These are phyloP conservation scores for Beauveria asiatica DNA, from an alignment of 2,329 filamentous ascomycete genomes.

Conservation along the genomic window DNA sequence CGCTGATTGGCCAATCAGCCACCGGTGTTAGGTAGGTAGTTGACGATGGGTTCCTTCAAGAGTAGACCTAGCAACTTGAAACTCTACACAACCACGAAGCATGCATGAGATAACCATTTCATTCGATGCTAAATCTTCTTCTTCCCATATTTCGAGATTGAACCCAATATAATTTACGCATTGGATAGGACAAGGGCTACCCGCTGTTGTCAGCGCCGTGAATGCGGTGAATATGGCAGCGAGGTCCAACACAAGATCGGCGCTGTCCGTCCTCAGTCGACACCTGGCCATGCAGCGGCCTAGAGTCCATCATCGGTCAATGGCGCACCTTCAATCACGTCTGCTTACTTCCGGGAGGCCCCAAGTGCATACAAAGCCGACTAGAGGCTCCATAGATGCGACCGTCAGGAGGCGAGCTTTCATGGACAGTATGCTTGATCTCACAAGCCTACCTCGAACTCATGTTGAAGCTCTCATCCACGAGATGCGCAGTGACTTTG, in stretches of 20 bases:
- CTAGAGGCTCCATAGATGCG: neutral
- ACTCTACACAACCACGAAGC: neutral
- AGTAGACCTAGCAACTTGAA: neutral
- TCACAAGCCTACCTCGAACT: neutral
- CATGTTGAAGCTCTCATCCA: neutral
- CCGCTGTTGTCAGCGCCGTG: too few relatives aligned
- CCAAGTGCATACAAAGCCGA: neutral
- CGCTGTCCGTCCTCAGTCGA: neutral
- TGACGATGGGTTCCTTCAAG: too few relatives aligned
- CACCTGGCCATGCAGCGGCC: neutral
- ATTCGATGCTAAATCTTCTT: neutral
- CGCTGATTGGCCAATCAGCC: constrained; percentile 3
- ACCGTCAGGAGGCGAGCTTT: neutral
- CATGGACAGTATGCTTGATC: neutral
- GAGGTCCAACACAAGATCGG: neutral
- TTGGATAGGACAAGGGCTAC: neutral
- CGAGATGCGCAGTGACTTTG: neutral
- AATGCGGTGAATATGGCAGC: neutral
- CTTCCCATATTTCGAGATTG: too few relatives aligned
- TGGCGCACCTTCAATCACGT: neutral
- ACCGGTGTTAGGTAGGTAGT: neutral
- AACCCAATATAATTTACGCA: neutral
- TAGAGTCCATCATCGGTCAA: neutral
- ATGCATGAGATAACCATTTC: too few relatives aligned
- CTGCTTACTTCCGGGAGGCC: neutral